Evolutionary conservation across 345 rosid species (phyloP).

Genomic region (Bruguiera sexangula): DNA sequence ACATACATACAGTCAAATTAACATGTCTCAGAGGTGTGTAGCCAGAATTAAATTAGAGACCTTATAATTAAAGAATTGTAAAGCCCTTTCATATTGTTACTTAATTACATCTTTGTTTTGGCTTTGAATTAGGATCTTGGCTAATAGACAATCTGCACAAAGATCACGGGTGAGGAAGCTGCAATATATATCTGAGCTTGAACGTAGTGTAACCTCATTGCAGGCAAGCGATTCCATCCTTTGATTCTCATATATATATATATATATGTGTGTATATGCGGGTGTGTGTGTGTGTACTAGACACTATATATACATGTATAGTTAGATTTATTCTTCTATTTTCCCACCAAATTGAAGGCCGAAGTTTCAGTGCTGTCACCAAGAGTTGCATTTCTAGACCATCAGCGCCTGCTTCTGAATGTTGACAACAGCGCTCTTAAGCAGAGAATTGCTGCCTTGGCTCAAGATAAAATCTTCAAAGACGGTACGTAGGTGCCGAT

Average conservation of each 20-base stretch:
- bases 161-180: conserved; percentile 37
- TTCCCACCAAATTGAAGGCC: conserved; percentile 9
- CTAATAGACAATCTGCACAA: conserved; percentile 36
- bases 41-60: too few relatives aligned
- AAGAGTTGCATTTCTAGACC: conserved; percentile 34
- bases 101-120: too few relatives aligned
- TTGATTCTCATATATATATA: not conserved
- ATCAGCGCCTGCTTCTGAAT: conserved; percentile 33
- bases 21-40: too few relatives aligned
- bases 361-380: conserved; percentile 35
- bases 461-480: conserved; percentile 36
- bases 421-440: conserved; percentile 35
- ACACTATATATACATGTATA: too few relatives aligned
- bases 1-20: too few relatives aligned
- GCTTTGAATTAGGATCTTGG: conserved; percentile 20
- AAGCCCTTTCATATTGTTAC: too few relatives aligned
- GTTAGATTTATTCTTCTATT: not conserved
- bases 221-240: conserved; percentile 15
- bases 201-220: conserved; percentile 32
- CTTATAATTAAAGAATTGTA: too few relatives aligned
- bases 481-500: conserved; percentile 22
- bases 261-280: too few relatives aligned
- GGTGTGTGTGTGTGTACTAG: not conserved
- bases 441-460: conserved; percentile 36
- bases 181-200: conserved; percentile 37